Evolutionary conservation across 73 alveolate species (phyloP), one percentile per base, ranked within the genome.

Genomic region (Diophrys sp.): DNA sequence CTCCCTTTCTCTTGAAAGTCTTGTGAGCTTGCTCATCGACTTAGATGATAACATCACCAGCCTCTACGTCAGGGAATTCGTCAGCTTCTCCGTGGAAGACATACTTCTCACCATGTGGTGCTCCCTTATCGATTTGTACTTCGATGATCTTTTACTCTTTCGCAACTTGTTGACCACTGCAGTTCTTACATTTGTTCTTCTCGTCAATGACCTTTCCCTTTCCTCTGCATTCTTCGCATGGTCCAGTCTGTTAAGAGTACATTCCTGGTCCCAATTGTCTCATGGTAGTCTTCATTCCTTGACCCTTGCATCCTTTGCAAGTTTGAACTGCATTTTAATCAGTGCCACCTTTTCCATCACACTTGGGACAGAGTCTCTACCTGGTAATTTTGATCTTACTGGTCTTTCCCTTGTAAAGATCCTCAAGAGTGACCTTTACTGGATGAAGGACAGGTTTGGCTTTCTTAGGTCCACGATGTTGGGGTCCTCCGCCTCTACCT

Each of bases 301-400:
- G 89, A 30, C 99, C 99, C 31, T 89, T 89, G 80, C 99, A 97
- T 33, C 87, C 85, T 23, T 85, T 54, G 89, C 99, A 97, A 62
- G 74, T 67, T 23, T 78, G 29, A 23, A 78, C 44, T 0, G 86
- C 85, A 1, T 83, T 27, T 1, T 71, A 78, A 71, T 74, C 73
- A 11, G 74, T 57, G 1, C 88, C 93, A 0, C 98, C 98, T 28
- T 75, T 87, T 44, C 98, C 98, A 67, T 91, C 88, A 31, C 98
- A 94, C 83, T 94, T 91, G 28, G 90, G 74, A 88, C 98, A 94
- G 31, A 90, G 82, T 73, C 95, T 76, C 78, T 83, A 88, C 67
- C 96, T 82, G 0, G 91, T 90, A 70, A 92, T 79, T 56, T 87
- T 91, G 72, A 95, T 70, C 78, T 95, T 88, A 84, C 82, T 76